phyloP scores from a whole-genome alignment of 2,329 filamentous ascomycete species.

The Calonectria pseudoreteaudii region DNA sequence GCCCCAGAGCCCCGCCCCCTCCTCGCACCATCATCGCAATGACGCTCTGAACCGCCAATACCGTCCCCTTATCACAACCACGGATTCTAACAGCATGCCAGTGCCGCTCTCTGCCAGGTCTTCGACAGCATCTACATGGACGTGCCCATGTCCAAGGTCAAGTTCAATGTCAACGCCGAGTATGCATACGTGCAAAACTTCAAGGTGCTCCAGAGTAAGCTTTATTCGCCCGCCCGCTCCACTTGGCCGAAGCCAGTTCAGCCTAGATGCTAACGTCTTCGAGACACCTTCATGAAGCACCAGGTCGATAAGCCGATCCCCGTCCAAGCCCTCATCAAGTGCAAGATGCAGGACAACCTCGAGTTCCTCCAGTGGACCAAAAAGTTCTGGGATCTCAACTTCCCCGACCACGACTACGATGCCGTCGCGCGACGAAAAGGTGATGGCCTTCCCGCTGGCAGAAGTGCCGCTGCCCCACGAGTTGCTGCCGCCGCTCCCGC shows the following conservation, averaged over 20 bases:
- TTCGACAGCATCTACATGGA: slow-evolving; percentile 99
- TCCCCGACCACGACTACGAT: slow-evolving; percentile 96
- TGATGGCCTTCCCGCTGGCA: slow-evolving; percentile 66
- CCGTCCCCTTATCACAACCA: slow-evolving; percentile 23
- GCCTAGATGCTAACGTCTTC: slow-evolving; percentile 18
- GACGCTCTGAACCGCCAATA: slow-evolving; percentile 23
- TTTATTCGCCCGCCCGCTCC: not conserved
- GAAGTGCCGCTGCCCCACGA: slow-evolving; percentile 61
- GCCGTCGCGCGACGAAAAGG: slow-evolving; percentile 87
- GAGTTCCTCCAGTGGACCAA: slow-evolving; percentile 99
- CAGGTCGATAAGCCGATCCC: slow-evolving; percentile 90
- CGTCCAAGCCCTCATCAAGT: slow-evolving; percentile 91
- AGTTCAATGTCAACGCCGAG: slow-evolving; percentile 98
- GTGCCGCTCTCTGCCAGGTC: slow-evolving; percentile 94
- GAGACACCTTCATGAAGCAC: slow-evolving; percentile 88
- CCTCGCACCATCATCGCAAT: slow-evolving; percentile 36
- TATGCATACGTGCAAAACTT: slow-evolving; percentile 99
- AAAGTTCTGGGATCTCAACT: slow-evolving; percentile 98
- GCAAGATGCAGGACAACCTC: slow-evolving; percentile 99
- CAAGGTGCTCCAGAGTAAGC: slow-evolving; percentile 93
- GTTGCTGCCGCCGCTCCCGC: slow-evolving; percentile 62
- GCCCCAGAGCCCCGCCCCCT: slow-evolving; percentile 45
- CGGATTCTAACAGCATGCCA: slow-evolving; percentile 51
- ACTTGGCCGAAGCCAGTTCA: not conserved
- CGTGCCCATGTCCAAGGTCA: slow-evolving; percentile 93